phyloP scores from a whole-genome alignment of 2,329 filamentous ascomycete species.

The Penicillium sp. region DNA sequence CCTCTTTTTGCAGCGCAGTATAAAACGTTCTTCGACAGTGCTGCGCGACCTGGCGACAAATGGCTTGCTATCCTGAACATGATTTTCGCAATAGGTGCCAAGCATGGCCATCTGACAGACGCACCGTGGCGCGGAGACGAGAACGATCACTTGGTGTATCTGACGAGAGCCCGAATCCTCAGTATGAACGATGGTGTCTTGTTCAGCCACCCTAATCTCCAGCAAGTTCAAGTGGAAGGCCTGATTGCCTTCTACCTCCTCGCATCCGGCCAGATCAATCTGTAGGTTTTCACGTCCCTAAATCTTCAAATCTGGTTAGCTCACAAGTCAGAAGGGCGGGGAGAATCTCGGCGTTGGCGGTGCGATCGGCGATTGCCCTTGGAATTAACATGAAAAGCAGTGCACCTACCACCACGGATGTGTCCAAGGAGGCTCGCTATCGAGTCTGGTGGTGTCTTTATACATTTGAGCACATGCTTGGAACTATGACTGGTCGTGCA shows the following conservation, averaged over 20 bases:
- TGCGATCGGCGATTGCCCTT: constrained; percentile 46
- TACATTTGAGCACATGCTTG: constrained; percentile 46
- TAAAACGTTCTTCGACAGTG: constrained; percentile 39
- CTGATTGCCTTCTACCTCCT: constrained; percentile 47
- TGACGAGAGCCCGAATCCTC: constrained; percentile 46
- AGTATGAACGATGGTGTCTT: constrained; percentile 46
- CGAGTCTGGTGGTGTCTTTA: constrained; percentile 51
- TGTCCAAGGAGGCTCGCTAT: constrained; percentile 49
- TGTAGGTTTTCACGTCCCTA: constrained; percentile 30
- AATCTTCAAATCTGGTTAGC: not conserved
- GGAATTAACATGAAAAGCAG: constrained; percentile 49
- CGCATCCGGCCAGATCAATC: constrained; percentile 46
- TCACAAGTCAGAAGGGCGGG: constrained; percentile 37
- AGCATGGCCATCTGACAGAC: constrained; percentile 46
- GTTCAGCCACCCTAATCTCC: constrained; percentile 48
- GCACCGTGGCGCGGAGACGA: constrained; percentile 46
- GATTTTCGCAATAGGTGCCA: constrained; percentile 49
- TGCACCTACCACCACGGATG: constrained; percentile 37
- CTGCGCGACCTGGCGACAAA: constrained; percentile 39
- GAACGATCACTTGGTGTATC: constrained; percentile 47
- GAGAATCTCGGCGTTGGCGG: constrained; percentile 44
- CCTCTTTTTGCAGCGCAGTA: constrained; percentile 45
- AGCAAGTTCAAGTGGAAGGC: constrained; percentile 49
- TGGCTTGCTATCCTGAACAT: constrained; percentile 50
- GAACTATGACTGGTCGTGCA: constrained; percentile 48